These are phyloP conservation scores for Aspergillus texensis DNA, from an alignment of 2,329 filamentous ascomycete species.

Conservation along the genomic window DNA sequence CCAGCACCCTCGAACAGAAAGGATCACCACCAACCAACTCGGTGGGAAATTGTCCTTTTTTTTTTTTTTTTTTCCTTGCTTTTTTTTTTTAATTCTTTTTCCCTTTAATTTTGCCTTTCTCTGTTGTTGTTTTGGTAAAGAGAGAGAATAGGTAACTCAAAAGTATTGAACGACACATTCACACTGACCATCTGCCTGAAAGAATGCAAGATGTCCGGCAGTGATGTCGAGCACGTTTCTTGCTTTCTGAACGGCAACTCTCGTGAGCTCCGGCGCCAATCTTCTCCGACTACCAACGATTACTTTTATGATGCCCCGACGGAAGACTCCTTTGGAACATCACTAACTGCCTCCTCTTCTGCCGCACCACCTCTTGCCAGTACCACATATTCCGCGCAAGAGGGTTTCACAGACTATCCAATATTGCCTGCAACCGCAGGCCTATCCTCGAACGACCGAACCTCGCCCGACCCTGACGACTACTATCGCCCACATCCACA, in stretches of 20 bases:
- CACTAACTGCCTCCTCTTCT: conserved; percentile 30
- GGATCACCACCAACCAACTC: conserved; percentile 33
- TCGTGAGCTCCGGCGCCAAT: conserved; percentile 35
- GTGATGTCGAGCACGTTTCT: conserved; percentile 44
- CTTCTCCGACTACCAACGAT: conserved; percentile 28
- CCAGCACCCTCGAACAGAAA: conserved; percentile 32
- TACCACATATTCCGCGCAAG: conserved; percentile 24
- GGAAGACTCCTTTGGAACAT: conserved; percentile 28
- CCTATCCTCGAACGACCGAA: conserved; percentile 23
- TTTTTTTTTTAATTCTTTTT: neutral
- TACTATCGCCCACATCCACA: conserved; percentile 53
- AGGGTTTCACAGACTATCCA: conserved; percentile 24
- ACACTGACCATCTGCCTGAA: conserved; percentile 30
- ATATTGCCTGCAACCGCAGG: conserved; percentile 21
- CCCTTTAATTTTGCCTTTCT: neutral
- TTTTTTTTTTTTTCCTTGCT: neutral
- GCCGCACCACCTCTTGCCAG: conserved; percentile 20
- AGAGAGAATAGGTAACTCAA: conserved; percentile 6
- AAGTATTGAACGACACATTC: conserved; percentile 7
- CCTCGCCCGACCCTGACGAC: conserved; percentile 52
- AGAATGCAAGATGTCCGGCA: conserved; percentile 48
- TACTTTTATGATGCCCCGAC: conserved; percentile 27
- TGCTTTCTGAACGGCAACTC: conserved; percentile 34
- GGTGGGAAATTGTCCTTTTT: conserved; percentile 16
- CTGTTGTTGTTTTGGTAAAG: neutral